These are phyloP conservation scores for Rosa multiflora DNA, from an alignment of 306 rosid genomes.

Conservation along the genomic window DNA sequence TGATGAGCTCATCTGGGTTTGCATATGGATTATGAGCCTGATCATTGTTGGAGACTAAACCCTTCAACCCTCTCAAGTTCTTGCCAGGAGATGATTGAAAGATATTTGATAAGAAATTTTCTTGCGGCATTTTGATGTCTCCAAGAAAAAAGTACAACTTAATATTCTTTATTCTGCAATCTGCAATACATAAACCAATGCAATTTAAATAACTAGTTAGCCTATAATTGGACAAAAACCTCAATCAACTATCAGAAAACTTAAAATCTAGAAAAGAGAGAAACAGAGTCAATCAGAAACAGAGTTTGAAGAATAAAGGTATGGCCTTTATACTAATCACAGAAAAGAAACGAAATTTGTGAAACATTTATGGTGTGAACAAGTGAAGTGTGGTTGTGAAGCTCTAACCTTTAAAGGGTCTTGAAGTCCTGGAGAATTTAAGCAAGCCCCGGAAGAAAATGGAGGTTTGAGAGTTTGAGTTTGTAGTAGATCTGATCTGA, in stretches of 20 bases:
- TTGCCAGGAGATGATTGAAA: slow-evolving; percentile 62
- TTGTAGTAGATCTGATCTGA: slow-evolving; percentile 39
- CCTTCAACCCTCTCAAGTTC: slow-evolving; percentile 65
- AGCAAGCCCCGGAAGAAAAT: slow-evolving; percentile 4
- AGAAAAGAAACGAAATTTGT: neutral
- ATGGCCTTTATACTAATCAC: neutral
- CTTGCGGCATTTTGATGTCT: slow-evolving; percentile 64
- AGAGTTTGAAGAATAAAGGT: slow-evolving; percentile 6
- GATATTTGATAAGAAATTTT: slow-evolving; percentile 28
- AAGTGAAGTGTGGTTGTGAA: neutral
- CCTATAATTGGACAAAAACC: slow-evolving; percentile 2
- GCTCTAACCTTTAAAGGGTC: slow-evolving; percentile 29
- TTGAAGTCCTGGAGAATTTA: slow-evolving; percentile 22
- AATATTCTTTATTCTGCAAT: slow-evolving; percentile 5
- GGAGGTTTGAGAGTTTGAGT: neutral
- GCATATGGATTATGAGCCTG: slow-evolving; percentile 20
- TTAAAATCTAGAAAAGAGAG: neutral
- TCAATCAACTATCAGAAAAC: neutral
- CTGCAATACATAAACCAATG: slow-evolving; percentile 3
- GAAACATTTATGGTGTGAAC: neutral
- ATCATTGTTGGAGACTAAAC: slow-evolving; percentile 42
- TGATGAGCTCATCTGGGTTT: slow-evolving; percentile 62
- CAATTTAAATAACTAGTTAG: neutral
- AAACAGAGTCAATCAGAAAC: slow-evolving; percentile 1
- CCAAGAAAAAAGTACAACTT: slow-evolving; percentile 2